These are phyloP conservation scores for Aspergillus sp. DNA, from an alignment of 2,329 filamentous ascomycete species.

Conservation along the genomic window DNA sequence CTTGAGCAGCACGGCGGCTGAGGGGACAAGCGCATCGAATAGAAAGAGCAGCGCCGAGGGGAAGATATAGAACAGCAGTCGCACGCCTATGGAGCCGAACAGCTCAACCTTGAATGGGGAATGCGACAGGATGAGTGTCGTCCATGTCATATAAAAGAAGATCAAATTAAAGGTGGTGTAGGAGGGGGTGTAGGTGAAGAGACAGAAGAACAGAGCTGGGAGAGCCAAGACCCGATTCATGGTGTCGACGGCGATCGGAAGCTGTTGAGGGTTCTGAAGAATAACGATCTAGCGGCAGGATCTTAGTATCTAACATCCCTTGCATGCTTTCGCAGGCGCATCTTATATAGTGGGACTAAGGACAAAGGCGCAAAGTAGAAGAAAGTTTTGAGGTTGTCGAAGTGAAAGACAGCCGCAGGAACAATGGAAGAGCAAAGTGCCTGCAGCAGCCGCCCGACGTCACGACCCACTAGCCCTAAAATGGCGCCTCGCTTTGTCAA, in stretches of 20 bases:
- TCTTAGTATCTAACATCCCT: not conserved
- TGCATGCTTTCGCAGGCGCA: not conserved
- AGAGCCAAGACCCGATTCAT: constrained; percentile 49
- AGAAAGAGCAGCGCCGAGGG: constrained; percentile 72
- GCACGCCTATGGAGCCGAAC: constrained; percentile 67
- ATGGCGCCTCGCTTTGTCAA: not conserved
- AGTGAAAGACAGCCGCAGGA: not conserved
- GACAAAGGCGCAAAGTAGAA: not conserved
- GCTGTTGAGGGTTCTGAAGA: not conserved
- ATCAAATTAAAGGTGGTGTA: constrained; percentile 82
- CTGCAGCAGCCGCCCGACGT: constrained; percentile 3
- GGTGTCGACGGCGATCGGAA: not conserved
- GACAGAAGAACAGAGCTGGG: constrained; percentile 31
- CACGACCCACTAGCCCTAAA: constrained; percentile 2
- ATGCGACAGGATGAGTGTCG: constrained; percentile 76
- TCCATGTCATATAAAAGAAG: constrained; percentile 91
- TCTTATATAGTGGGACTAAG: not conserved
- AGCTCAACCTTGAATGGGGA: constrained; percentile 74
- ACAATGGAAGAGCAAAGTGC: not conserved
- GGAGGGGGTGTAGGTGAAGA: constrained; percentile 53
- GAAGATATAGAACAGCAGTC: constrained; percentile 69
- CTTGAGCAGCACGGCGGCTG: constrained; percentile 69
- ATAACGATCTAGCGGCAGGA: not conserved
- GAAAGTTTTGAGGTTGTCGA: not conserved
- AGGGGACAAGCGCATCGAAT: constrained; percentile 72